A percentile compares a stretch with the other conserved stretches of the same genome.
Conservation (phyloP, 1,139 yeast species). For the Diutina sp. region DNA sequence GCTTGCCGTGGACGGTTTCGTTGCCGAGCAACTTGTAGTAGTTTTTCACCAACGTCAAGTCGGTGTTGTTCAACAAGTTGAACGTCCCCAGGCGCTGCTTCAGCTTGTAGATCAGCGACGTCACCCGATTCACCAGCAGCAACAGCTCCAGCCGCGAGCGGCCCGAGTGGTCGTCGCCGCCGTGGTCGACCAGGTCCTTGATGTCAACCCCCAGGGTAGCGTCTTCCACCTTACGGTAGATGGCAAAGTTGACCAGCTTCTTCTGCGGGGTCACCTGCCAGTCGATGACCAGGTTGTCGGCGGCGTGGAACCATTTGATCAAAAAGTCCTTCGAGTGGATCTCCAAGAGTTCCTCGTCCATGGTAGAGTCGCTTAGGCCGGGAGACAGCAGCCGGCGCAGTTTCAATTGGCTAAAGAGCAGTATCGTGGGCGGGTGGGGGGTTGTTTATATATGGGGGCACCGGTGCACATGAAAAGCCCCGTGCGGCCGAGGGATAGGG, state of each 20-base stretch:
- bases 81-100: conserved; percentile 25
- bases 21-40: conserved; percentile 34
- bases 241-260: conserved; percentile 62
- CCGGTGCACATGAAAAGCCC: not conserved
- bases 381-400: not conserved
- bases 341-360: conserved; percentile 60
- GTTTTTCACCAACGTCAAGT: conserved; percentile 25
- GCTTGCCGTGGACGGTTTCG: conserved; percentile 49
- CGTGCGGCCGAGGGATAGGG: not conserved
- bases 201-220: conserved; percentile 10
- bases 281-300: conserved; percentile 49
- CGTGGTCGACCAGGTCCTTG: not conserved
- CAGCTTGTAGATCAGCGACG: conserved; percentile 17
- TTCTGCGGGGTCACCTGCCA: conserved; percentile 82
- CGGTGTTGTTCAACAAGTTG: conserved; percentile 22
- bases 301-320: conserved; percentile 81
- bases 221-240: conserved; percentile 28
- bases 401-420: not conserved
- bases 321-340: conserved; percentile 81
- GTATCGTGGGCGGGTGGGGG: not conserved
- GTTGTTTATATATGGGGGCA: not conserved
- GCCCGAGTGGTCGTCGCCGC: not conserved
- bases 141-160: conserved; percentile 19
- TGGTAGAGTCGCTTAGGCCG: not conserved
- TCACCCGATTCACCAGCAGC: conserved; percentile 25